Evolutionary conservation across 345 rosid species (phyloP), one percentile per base, ranked within the genome.

Genomic region (Eucalyptus leucophloia): DNA sequence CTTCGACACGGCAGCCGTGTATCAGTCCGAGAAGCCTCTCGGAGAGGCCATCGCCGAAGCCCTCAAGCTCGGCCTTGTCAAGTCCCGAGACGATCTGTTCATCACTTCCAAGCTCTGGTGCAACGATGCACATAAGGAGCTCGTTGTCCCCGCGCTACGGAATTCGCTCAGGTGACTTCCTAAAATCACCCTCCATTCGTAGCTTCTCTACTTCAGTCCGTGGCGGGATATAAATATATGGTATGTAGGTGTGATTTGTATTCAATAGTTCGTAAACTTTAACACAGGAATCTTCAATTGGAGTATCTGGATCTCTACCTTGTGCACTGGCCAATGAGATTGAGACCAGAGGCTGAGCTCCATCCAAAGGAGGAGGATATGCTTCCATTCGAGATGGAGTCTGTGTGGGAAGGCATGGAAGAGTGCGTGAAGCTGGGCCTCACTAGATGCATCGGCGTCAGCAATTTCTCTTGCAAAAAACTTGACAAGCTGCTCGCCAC

Each of bases 61-160:
- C 54, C 42, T 91, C 26, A 21, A 58, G 19, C 87, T 87, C 24
- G 77, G 91, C 44, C 86, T 92, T 26, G 86, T 90, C 44, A 58
- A 60, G 65, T 88, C 91, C 85, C 90, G 92, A 34, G 91, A 89
- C 19, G 89, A 92, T 12, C 87, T 92, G 56, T 92, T 92, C 86
- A 86, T 92, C 89, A 92, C 93, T 14, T 87, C 90, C 69, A 90
- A 92, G 92, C 90, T 90, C 42, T 90, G 92, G 93, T 42, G 53
- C 86, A 40, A 56, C 56, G 60, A 92, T 34, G 87, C 91, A 3
- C 91, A 89, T 83, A 62, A 50, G 11, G 89, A 49, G 14, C 87
- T 12, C 12, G 89, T 90, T 53, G 86, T 91, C 88, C 91, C 90
- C 12, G 90, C 91, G 2, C 85, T 92, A 4, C 53, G 65, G 34